Conservation (phyloP, 257 asterid species). For the Solanum tarapatanum region DNA sequence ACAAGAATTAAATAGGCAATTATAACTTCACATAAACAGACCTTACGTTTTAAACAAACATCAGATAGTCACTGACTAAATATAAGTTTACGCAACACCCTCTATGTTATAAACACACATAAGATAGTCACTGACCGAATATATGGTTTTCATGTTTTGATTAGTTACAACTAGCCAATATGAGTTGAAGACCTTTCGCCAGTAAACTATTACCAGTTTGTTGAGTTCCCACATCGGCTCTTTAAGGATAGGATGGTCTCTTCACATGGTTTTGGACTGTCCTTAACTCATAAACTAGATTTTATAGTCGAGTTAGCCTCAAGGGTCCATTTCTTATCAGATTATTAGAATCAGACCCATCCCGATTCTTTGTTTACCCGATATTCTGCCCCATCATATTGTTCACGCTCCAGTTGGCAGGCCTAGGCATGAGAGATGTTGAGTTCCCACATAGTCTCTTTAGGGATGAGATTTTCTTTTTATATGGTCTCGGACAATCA, state of each 20-base stretch:
- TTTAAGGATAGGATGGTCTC: neutral
- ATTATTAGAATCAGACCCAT: neutral
- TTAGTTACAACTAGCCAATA: neutral
- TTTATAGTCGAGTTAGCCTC: neutral
- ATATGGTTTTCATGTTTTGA: neutral
- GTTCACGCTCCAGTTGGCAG: no score
- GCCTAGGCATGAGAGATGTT: no score
- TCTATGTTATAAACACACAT: neutral
- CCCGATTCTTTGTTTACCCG: neutral
- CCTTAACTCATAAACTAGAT: neutral
- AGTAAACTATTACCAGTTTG: neutral
- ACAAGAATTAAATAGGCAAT: neutral
- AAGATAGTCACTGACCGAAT: neutral
- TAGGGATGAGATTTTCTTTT: no score
- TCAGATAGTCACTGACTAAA: neutral
- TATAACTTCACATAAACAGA: neutral
- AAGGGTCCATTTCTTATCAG: neutral
- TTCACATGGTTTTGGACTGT: neutral
- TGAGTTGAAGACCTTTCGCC: neutral
- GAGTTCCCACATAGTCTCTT: no score
- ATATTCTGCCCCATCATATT: no score
- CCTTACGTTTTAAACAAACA: neutral
- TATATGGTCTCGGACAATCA: no score
- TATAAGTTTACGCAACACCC: neutral
- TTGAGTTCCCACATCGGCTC: neutral